A percentile compares a stretch with the other conserved stretches of the same genome.
Evolutionary conservation across 345 rosid species (phyloP).

Genomic region (Raphanus sativus): DNA sequence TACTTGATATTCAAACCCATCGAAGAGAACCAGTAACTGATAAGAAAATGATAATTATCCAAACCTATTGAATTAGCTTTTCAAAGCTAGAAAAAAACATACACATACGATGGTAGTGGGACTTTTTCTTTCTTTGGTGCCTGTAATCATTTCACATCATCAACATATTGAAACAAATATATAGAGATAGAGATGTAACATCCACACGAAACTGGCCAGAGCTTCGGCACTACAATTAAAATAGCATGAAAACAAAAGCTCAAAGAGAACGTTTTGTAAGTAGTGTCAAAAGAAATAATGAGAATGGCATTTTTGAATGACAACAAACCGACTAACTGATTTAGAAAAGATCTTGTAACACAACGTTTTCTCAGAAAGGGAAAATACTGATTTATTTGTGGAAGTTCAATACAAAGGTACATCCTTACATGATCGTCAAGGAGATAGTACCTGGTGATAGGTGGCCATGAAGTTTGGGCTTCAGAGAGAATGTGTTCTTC

Average conservation of each 20-base stretch:
- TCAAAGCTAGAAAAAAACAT: neutral
- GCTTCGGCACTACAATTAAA: neutral
- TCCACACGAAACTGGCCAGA: neutral
- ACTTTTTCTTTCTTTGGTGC: neutral
- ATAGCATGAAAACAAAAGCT: neutral
- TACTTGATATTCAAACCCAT: too few relatives aligned
- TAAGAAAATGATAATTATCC: neutral
- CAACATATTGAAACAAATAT: neutral
- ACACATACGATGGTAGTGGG: neutral
- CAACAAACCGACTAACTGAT: neutral
- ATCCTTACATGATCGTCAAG: neutral
- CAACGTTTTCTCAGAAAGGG: neutral
- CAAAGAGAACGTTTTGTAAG: neutral
- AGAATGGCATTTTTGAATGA: neutral
- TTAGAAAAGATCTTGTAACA: neutral
- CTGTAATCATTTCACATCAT: neutral
- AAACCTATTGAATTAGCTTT: neutral
- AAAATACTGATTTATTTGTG: neutral
- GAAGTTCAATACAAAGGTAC: neutral
- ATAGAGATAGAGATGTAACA: neutral
- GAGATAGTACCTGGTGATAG: neutral
- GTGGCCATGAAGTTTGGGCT: neutral
- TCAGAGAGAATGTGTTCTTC: neutral
- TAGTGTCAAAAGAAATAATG: neutral
- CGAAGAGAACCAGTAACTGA: neutral